phyloP scores from a whole-genome alignment of 805 yeast genomes.

The Myxozyma kluyveri region DNA sequence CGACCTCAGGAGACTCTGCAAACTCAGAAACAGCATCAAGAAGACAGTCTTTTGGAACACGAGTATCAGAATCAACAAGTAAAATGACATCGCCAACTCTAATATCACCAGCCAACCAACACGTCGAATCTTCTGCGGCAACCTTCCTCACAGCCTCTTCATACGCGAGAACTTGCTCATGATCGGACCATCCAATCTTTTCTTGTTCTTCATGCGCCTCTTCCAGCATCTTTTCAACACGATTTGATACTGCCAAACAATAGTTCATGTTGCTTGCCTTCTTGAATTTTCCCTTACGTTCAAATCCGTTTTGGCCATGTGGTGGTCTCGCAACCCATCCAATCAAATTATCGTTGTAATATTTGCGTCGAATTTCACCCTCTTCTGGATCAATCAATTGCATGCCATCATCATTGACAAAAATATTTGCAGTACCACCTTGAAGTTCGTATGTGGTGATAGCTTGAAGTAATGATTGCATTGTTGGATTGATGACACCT shows the following conservation, averaged over 20 bases:
- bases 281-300: slow-evolving; percentile 22
- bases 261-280: slow-evolving; percentile 28
- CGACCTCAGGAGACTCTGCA: slow-evolving; percentile 21
- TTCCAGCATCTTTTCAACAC: slow-evolving; percentile 20
- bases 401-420: slow-evolving; percentile 27
- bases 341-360: slow-evolving; percentile 20
- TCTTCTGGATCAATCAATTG: slow-evolving; percentile 20
- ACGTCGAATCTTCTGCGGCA: slow-evolving; percentile 7
- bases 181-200: slow-evolving; percentile 18
- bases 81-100: slow-evolving; percentile 24
- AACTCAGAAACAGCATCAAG: slow-evolving; percentile 27
- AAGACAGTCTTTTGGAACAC: slow-evolving; percentile 26
- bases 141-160: slow-evolving; percentile 14
- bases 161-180: slow-evolving; percentile 14
- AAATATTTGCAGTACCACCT: slow-evolving; percentile 23
- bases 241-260: slow-evolving; percentile 17
- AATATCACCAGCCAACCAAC: slow-evolving; percentile 24
- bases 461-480: slow-evolving; percentile 20
- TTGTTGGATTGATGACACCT: slow-evolving; percentile 25
- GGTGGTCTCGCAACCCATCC: slow-evolving; percentile 28
- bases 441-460: slow-evolving; percentile 26
- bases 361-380: slow-evolving; percentile 10
- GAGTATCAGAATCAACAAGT: slow-evolving; percentile 24
- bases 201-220: slow-evolving; percentile 13
- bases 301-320: slow-evolving; percentile 22